Base-by-base conservation (phyloP, 495 filamentous ascomycete species). In the Podospora pseudocomata region DNA sequence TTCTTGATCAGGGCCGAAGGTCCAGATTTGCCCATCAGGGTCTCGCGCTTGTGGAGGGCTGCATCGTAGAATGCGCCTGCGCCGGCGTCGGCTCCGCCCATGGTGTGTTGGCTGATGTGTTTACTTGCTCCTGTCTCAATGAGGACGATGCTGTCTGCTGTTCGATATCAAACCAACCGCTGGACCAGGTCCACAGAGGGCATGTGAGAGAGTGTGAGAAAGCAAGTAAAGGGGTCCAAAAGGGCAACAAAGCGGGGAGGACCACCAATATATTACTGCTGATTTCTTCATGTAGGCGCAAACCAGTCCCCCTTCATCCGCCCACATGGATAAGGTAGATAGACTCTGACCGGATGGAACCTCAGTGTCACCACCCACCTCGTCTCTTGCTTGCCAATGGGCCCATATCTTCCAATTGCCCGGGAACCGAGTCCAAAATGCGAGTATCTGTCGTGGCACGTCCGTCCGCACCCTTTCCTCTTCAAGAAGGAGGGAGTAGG, bases 1-100 rank as follows among this genome's bases (percentile, higher is more conserved):
- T 92, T 92, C 77, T 87, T 88, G 5, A 91, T 70, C 67, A 92
- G 77, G 18, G 89, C 89, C 71, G 79, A 73, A 7, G 89, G 88
- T 1, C 91, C 90, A 63, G 86, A 86, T 30, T 80, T 80, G 64
- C 88, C 88, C 76, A 87, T 86, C 67, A 92, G 84, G 49, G 80
- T 82, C 77, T 89, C 81, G 68, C 89, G 88, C 68, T 88, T 86
- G 63, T 82, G 79, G 26, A 91, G 78, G 65, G 90, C 89, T 39
- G 86, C 89, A 82, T 86, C 84, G 74, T 90, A 86, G 70, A 83
- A 76, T 72, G 69, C 78, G 55, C 63, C 80, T 65, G 76, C 78
- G 56, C 76, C 76, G 18, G 71, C 65, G 63, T 75, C 74, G 65
- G 67, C 79, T 70, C 74, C 80, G 5, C 68, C 80, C 73, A 78